These are phyloP conservation scores for Cucurbita maxima DNA, from an alignment of 306 rosid species.

Conservation along the genomic window DNA sequence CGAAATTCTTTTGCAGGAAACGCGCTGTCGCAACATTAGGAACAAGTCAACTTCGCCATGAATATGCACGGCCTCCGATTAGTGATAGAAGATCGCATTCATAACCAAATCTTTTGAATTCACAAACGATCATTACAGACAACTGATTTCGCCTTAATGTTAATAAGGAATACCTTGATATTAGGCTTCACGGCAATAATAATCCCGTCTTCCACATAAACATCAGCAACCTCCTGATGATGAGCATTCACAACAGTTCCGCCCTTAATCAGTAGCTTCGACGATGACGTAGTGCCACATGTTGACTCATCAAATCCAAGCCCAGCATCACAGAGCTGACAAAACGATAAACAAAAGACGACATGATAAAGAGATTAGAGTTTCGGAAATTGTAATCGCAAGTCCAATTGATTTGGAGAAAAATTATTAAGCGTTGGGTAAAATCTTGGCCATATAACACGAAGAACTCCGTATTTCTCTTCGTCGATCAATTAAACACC, in stretches of 20 bases:
- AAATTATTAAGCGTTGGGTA: neutral
- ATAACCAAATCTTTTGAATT: neutral
- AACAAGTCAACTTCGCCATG: neutral
- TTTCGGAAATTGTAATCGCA: neutral
- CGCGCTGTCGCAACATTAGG: neutral
- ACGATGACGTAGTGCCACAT: conserved; percentile 22
- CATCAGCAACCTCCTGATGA: conserved; percentile 62
- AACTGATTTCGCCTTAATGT: neutral
- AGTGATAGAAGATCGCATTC: neutral
- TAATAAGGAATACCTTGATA: conserved; percentile 25
- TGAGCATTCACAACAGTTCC: conserved; percentile 79
- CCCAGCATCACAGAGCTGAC: conserved; percentile 71
- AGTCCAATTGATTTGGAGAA: neutral
- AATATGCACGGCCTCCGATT: neutral
- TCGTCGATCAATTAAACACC: neutral
- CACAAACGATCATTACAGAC: neutral
- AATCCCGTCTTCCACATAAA: conserved; percentile 66
- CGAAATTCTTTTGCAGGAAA: neutral
- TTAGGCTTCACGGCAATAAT: conserved; percentile 57
- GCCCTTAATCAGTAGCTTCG: conserved; percentile 65
- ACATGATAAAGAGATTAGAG: neutral
- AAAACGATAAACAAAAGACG: neutral
- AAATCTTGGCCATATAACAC: neutral
- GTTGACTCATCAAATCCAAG: conserved; percentile 27
- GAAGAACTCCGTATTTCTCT: neutral